Conservation (phyloP, 495 filamentous ascomycete species). For the Friedmanniomyces endolithicus region DNA sequence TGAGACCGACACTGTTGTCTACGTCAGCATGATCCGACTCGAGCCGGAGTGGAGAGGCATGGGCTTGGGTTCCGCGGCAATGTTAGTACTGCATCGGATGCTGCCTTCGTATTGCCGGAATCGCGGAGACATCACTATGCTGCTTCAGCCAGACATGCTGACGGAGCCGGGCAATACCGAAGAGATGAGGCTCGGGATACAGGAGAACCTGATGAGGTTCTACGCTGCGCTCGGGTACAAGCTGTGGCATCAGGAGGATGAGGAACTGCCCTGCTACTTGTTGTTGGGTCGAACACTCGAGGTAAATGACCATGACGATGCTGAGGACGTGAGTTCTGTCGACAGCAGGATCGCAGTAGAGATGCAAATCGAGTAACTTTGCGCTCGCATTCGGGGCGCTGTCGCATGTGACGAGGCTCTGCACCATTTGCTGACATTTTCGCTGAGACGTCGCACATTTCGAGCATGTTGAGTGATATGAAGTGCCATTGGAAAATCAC, state of each 20-base stretch:
- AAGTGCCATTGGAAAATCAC: no score
- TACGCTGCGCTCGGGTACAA: background rate
- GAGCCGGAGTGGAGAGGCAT: background rate
- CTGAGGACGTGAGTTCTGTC: no score
- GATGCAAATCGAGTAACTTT: no score
- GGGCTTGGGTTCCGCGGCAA: background rate
- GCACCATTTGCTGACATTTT: no score
- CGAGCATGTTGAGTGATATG: no score
- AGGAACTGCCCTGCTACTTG: background rate
- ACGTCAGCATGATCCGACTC: background rate
- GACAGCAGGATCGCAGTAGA: no score
- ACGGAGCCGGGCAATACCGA: background rate
- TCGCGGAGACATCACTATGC: background rate
- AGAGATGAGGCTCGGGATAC: background rate
- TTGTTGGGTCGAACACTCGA: background rate
- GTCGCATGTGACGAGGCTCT: no score
- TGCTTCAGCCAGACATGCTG: background rate
- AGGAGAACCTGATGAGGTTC: background rate
- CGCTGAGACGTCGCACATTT: no score
- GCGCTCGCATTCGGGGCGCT: no score
- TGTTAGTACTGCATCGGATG: background rate
- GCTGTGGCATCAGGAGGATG: background rate
- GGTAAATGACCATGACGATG: no score
- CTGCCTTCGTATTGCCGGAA: background rate
- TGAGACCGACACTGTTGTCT: background rate